These are phyloP conservation scores for Loxodes magnus DNA, from an alignment of 73 alveolate species.

Conservation along the genomic window DNA sequence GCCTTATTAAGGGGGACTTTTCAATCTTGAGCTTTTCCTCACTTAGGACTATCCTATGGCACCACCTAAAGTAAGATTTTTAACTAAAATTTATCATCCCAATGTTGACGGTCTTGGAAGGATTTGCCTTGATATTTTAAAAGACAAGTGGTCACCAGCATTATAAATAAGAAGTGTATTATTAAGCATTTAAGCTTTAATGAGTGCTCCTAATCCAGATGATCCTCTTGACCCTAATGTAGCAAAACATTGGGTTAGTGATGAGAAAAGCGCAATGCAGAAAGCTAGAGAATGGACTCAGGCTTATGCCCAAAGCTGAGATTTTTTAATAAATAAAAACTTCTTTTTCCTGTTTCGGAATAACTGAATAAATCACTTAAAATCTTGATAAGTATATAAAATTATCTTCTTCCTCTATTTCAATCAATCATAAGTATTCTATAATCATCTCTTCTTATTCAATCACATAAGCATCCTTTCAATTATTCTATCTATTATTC, in stretches of 20 bases:
- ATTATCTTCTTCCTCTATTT: no score
- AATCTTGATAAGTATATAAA: no score
- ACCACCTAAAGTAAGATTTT: slow-evolving; percentile 84
- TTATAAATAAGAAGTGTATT: slow-evolving; percentile 77
- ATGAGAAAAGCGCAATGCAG: slow-evolving; percentile 64
- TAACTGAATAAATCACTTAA: no score
- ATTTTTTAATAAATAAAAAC: no score
- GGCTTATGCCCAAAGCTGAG: no score
- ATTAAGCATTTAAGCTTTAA: slow-evolving; percentile 67
- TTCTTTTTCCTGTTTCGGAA: no score
- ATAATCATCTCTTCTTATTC: no score
- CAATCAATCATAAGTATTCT: no score
- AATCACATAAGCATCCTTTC: no score
- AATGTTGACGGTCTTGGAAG: slow-evolving; percentile 84
- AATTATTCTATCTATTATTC: no score
- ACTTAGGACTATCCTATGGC: slow-evolving; percentile 90
- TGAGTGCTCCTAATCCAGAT: slow-evolving; percentile 79
- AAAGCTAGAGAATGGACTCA: slow-evolving; percentile 78
- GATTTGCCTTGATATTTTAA: slow-evolving; percentile 80
- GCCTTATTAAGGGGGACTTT: slow-evolving; percentile 67
- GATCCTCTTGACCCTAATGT: slow-evolving; percentile 85
- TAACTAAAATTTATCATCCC: slow-evolving; percentile 90
- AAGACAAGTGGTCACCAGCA: slow-evolving; percentile 93
- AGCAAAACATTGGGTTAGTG: slow-evolving; percentile 65
- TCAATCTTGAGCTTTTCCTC: slow-evolving; percentile 58